phyloP scores from a whole-genome alignment of 176 grass and related monocot species.

The Chloris gayana region DNA sequence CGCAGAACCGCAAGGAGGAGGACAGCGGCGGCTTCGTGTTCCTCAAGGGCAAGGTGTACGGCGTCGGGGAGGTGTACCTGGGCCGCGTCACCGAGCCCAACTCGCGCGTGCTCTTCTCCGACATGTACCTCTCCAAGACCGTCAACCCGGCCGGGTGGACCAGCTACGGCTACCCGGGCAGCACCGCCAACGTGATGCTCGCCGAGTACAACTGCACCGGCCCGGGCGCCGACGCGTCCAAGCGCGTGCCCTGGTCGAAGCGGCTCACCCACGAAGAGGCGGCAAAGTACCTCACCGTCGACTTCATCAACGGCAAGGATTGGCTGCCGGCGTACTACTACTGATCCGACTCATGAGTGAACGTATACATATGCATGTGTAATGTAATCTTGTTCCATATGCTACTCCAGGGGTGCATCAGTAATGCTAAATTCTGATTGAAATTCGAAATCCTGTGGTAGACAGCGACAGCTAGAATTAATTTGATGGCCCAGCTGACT shows the following conservation, averaged over 20 bases:
- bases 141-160: constrained; percentile 60
- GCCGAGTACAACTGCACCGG: constrained; percentile 76
- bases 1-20: constrained; percentile 56
- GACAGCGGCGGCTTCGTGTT: constrained; percentile 71
- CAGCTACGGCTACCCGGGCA: constrained; percentile 51
- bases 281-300: constrained; percentile 59
- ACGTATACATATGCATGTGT: neutral
- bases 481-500: neutral
- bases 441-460: constrained; percentile 4
- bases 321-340: constrained; percentile 83
- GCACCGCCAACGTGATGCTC: constrained; percentile 57
- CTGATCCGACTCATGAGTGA: constrained; percentile 1
- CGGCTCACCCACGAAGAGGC: constrained; percentile 49
- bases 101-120: constrained; percentile 67
- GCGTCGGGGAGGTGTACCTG: constrained; percentile 67
- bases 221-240: constrained; percentile 40
- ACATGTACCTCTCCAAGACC: constrained; percentile 78
- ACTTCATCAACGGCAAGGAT: constrained; percentile 85
- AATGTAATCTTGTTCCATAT: too few relatives aligned
- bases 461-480: neutral
- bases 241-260: constrained; percentile 51
- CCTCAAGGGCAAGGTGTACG: constrained; percentile 88
- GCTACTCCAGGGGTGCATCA: neutral
- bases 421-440: constrained; percentile 19
- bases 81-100: constrained; percentile 60